Base-by-base conservation (phyloP, 192 early-diverging fungal genomes). In the Coemansia aciculifera region DNA sequence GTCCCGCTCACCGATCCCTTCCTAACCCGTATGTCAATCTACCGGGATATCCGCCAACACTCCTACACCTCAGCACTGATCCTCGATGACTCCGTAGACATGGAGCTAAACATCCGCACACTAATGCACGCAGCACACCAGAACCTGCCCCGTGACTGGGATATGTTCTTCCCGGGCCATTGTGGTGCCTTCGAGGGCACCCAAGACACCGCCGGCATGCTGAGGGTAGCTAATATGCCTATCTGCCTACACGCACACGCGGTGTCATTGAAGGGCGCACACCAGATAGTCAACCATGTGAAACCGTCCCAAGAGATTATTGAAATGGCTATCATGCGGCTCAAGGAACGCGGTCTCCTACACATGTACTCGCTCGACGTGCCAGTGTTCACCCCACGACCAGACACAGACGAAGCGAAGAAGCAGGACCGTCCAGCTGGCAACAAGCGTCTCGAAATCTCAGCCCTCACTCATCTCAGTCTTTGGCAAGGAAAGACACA, bases 141-240 rank as follows among this genome's bases (percentile, higher is more conserved):
- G 12, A 69, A 74, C 36, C 11, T 79, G n/a, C 77, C 77, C 0
- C 6, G 3, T 1, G 60, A 67, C 42, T 74, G 73, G 78, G 78
- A 80, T 34, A 72, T 80, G 69, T 60, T 74, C n/a, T 80, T 74
- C 64, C 72, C 73, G 0, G 69, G 73, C 6, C 78, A 80, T 24
- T 80, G 73, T 52, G 69, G 69, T 21, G 66, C 78, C 15, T 74
- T 74, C 42, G 69, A 80, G 38, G 31, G 46, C 11, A 63, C 23
- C 0, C 76, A 78, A 61, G 64, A 64, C 11, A 49, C 52, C 21
- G 40, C 70, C 0, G 52, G 15, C 17, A 39, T 46, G 2, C 36
- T 78, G 44, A 39, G 71, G 5, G 24, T 62, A 2, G 67, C 76
- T n/a, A 73, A 70, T 21, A 78, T 78, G 76, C 71, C 71, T 10